Conservation (phyloP, 495 filamentous ascomycete species). For the Clavariopsis aquatica region DNA sequence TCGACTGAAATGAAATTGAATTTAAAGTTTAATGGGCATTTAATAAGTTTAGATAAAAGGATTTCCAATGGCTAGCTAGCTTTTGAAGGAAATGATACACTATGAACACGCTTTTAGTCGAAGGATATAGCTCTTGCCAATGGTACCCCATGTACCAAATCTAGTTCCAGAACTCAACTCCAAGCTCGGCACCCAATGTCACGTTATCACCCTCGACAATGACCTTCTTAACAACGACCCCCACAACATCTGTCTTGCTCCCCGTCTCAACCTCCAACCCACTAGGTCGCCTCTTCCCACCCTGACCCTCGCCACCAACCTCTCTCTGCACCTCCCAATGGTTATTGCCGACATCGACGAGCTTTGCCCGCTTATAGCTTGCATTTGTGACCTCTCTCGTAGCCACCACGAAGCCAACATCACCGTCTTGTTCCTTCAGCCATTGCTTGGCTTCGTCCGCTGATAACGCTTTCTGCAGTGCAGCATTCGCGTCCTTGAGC, state of each 20-base stretch:
- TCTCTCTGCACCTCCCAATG: slow-evolving; percentile 26
- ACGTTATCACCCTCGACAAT: slow-evolving; percentile 6
- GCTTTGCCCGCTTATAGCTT: slow-evolving; percentile 27
- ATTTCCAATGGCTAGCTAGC: no score
- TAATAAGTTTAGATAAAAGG: no score
- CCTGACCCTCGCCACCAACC: slow-evolving; percentile 14
- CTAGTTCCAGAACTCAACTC: slow-evolving; percentile 18
- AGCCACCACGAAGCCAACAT: slow-evolving; percentile 23
- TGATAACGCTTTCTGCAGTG: slow-evolving; percentile 6
- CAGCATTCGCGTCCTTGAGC: slow-evolving; percentile 22
- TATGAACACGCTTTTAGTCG: no score
- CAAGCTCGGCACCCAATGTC: slow-evolving; percentile 21
- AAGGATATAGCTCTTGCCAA: no score
- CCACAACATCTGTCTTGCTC: slow-evolving; percentile 32
- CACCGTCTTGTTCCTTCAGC: slow-evolving; percentile 11
- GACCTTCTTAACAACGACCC: slow-evolving; percentile 18
- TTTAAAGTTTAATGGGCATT: no score
- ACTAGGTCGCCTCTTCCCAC: slow-evolving; percentile 25
- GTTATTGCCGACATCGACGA: slow-evolving; percentile 21
- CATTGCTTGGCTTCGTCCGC: not conserved
- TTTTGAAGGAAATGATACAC: no score
- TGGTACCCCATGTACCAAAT: no score
- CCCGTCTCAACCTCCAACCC: slow-evolving; percentile 24
- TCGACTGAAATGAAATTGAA: no score
- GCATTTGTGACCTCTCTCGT: slow-evolving; percentile 22